Percentiles rank a stretch among this genome's conserved stretches.
Conservation (phyloP, 2,329 filamentous ascomycete genomes). For the Hymenoscyphus linearis region DNA sequence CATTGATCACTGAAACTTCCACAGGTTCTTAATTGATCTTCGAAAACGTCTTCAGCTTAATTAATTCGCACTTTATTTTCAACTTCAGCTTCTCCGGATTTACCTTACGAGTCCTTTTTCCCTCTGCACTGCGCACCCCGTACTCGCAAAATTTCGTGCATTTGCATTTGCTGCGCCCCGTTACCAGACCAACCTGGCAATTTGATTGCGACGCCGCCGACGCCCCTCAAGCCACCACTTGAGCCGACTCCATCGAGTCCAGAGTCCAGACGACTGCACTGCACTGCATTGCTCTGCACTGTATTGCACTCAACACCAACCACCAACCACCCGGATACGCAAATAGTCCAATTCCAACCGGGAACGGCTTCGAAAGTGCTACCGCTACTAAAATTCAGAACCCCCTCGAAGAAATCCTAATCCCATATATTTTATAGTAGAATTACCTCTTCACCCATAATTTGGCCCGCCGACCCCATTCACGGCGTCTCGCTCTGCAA, state of each 20-base stretch:
- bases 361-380: neutral
- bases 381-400: neutral
- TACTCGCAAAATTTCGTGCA: neutral
- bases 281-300: too few species aligned
- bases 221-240: neutral
- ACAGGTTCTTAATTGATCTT: neutral
- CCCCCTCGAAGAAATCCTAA: neutral
- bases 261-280: neutral
- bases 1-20: too few species aligned
- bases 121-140: neutral
- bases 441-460: neutral
- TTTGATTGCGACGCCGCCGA: neutral
- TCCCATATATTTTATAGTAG: neutral
- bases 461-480: neutral
- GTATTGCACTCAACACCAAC: neutral
- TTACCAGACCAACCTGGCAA: neutral
- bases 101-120: neutral
- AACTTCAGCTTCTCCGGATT: neutral
- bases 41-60: neutral
- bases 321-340: neutral
- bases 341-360: neutral
- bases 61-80: neutral
- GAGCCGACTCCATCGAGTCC: neutral
- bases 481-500: slow-evolving; percentile 7
- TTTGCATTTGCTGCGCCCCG: neutral